Percentiles rank a stretch among this genome's conserved stretches.
Conservation (phyloP, 805 yeast species). For the Wickerhamomyces tratensis region DNA sequence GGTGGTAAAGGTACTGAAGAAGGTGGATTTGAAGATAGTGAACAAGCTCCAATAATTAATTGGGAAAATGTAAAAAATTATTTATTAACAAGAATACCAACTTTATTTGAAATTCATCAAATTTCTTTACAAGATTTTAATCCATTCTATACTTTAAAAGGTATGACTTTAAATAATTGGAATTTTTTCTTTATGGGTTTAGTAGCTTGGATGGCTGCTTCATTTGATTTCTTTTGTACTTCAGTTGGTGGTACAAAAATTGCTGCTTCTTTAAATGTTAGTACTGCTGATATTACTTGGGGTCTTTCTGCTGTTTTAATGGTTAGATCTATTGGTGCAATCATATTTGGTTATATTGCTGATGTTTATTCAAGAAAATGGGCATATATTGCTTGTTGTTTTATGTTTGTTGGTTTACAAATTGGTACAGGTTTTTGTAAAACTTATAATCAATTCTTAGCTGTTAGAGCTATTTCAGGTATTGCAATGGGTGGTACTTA, state of each 20-base stretch:
- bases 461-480: slow-evolving; percentile 58
- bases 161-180: slow-evolving; percentile 37
- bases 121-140: slow-evolving; percentile 20
- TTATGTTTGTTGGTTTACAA: slow-evolving; percentile 40
- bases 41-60: slow-evolving; percentile 5
- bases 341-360: slow-evolving; percentile 48
- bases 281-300: slow-evolving; percentile 53
- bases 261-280: slow-evolving; percentile 36
- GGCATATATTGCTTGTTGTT: slow-evolving; percentile 44
- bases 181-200: slow-evolving; percentile 48
- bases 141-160: slow-evolving; percentile 32
- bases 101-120: slow-evolving; percentile 16
- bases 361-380: slow-evolving; percentile 54
- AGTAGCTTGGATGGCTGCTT: slow-evolving; percentile 65
- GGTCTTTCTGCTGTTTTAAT: slow-evolving; percentile 63
- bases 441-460: slow-evolving; percentile 47
- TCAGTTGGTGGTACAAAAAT: slow-evolving; percentile 46
- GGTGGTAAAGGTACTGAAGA: neutral
- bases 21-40: neutral
- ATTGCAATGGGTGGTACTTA: slow-evolving; percentile 41
- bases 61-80: slow-evolving; percentile 9
- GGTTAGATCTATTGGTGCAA: slow-evolving; percentile 60
- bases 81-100: slow-evolving; percentile 15
- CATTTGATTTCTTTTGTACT: slow-evolving; percentile 61
- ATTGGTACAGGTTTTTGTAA: slow-evolving; percentile 56